phyloP scores from a whole-genome alignment of 1,139 yeast genomes.

The Hyphopichia fennica region DNA sequence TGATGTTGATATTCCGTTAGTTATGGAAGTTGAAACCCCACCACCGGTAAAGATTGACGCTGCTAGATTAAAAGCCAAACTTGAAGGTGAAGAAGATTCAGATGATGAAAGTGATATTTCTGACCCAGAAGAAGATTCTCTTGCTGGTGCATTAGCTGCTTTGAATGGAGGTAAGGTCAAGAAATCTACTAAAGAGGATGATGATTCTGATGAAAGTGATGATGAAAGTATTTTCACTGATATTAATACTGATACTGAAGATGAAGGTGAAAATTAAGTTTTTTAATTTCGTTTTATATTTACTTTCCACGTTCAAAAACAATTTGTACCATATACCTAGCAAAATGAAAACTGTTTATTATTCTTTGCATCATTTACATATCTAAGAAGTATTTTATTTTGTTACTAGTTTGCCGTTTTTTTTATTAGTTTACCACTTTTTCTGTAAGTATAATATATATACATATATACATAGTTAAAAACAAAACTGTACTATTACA shows the following conservation, averaged over 20 bases:
- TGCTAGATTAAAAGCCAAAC: constrained; percentile 11
- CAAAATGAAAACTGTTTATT: neutral
- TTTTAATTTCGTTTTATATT: too few species aligned
- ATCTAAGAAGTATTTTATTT: constrained; percentile 1
- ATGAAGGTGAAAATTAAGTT: constrained; percentile 43
- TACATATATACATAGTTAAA: neutral
- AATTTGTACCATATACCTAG: constrained; percentile 6
- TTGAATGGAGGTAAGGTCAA: constrained; percentile 54
- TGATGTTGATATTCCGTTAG: constrained; percentile 68
- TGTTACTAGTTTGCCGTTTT: neutral
- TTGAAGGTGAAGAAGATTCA: constrained; percentile 24
- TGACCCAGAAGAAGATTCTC: constrained; percentile 63
- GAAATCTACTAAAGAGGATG: constrained; percentile 35
- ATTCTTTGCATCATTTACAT: neutral
- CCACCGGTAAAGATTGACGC: constrained; percentile 25
- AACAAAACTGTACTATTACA: too few species aligned
- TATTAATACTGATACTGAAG: constrained; percentile 55
- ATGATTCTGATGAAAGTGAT: constrained; percentile 36
- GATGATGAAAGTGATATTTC: constrained; percentile 56
- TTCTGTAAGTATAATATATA: neutral
- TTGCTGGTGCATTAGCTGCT: constrained; percentile 67
- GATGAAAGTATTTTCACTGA: constrained; percentile 46
- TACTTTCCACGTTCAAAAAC: neutral
- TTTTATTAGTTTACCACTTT: neutral
- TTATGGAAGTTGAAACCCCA: constrained; percentile 57